Evolutionary conservation across 2,329 filamentous ascomycete genomes (phyloP), one percentile per base, ranked within the genome.

Genomic region (Pseudocercospora vitis): DNA sequence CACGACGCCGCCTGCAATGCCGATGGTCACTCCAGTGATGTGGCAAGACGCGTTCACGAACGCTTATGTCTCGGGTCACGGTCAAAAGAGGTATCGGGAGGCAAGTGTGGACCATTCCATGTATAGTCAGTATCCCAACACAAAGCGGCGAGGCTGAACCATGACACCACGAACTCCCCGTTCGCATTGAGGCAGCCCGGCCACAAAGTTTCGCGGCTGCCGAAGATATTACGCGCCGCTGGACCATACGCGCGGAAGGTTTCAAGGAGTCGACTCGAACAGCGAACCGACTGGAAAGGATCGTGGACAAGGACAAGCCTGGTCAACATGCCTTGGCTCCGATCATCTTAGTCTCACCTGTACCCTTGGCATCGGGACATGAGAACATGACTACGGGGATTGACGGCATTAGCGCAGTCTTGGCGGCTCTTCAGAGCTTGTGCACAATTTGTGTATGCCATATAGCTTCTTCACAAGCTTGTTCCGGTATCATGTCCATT

Each of bases 11-110:
- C 59, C 59, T 31, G 51, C 57, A 14, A 60, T 62, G 56, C 66
- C 65, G 9, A 64, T 65, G 48, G 76, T 78, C 24, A 76, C 76
- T n/a, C 75, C 76, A 3, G 71, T 73, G 31, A 77, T 77, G 75
- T 78, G 76, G 76, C 76, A 78, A 62, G 74, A 78, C 51, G 75
- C 75, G 2, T 76, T 78, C 51, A 69, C 67, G 9, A 68, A 60
- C 32, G 67, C 67, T 19, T 70, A 65, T 56, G 65, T 68, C 12
- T 68, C 66, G 29, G 67, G 67, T 5, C 67, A 70, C 39, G 71
- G 73, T 1, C 62, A 74, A 26, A 78, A 78, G 65, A 69, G 76
- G 52, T 68, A 74, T 56, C 75, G 75, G 66, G 74, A 77, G 52
- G 73, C 73, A 28, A 69, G 71, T 49, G 50, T 64, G 26, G 59